Evolutionary conservation across 441 rosid species (phyloP), one percentile per base, ranked within the genome.

Genomic region (Sinapis alba): DNA sequence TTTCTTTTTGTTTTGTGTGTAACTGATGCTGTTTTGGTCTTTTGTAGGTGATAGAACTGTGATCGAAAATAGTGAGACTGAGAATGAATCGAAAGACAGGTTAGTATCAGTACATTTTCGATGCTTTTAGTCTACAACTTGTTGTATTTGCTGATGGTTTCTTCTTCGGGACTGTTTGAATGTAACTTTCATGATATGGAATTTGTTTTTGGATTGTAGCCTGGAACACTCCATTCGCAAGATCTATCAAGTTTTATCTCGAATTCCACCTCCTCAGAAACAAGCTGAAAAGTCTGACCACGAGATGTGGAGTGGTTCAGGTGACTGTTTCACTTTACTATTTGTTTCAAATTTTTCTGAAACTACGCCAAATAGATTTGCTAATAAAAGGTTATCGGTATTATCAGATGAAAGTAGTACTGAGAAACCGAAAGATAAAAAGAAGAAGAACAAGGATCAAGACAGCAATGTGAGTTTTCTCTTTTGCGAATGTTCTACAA

Each of bases 301-400:
- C 60, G 95, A 88, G 80, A 89, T 91, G 90, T 95, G 99, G 99
- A 86, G 94, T 79, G 84, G 81, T 32, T 83, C 86, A 87, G 99
- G 99, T 93, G 74, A 87, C 57, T 78, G 18, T 47, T 75, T 79
- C 47, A 47, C 26, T 32, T 36, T 30, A 43, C 57, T 58, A 15
- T 62, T 71, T 36, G 56, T 69, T 78, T 76, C 36, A 16, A 3
- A 12, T 3, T 11, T 3, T 21, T 21, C 27, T 12, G 6, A 12
- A 3, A 38, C n/a, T n/a, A n/a, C n/a, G n/a, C n/a, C n/a, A n/a
- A n/a, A n/a, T n/a, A 34, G 28, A 41, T 54, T 53, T 78, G 18
- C 56, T 75, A 51, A 30, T 70, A 10, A 65, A 61, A 61, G 12
- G 58, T 19, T 68, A 68, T 82, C 82, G 83, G 69, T 65, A 62